Base-by-base conservation (phyloP, 2,329 filamentous ascomycete genomes). In the Chaetomium globosum region DNA sequence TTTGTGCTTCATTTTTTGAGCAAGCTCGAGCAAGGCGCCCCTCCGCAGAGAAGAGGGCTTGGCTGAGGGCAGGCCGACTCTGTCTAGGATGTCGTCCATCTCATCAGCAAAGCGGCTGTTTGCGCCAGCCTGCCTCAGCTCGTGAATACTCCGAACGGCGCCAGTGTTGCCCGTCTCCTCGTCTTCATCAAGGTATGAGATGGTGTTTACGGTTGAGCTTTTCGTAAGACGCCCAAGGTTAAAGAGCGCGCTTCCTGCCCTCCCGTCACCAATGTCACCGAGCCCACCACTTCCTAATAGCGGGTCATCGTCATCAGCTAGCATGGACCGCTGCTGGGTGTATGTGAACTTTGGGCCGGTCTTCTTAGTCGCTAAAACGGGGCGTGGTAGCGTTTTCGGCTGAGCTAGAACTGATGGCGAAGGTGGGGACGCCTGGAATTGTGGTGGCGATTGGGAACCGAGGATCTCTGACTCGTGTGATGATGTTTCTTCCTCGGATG, bases 91-190 rank as follows among this genome's bases (percentile, higher is more conserved):
- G 70, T 89, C 87, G 67, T 87, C 85, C 76, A 89, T 83, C 70
- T 88, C 85, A 68, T 89, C 87, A 4, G 87, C 80, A 68, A 87
- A 87, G 31, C 87, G 83, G 70, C 85, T 87, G 71, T 89, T 89
- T 26, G 86, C 87, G 19, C 87, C 87, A 4, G 87, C 86, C 66
- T 88, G 85, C 59, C 86, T 81, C 51, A 90, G 76, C 72, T 89
- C 87, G 72, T 90, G 87, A 21, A 89, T 84, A 69, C 85, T 87
- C 65, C 83, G 82, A 55, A 89, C 85, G 31, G 83, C 82, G 21
- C 81, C 80, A 54, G 80, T 81, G 23, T 78, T 77, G 13, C 74
- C 75, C 3, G 77, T 70, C 19, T 80, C 78, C 26, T 79, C 77
- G 1, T 80, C 78, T 5, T 82, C 81, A 7, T 82, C 80, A n/a